Conservation (phyloP, 192 early-diverging fungal species). For the Entomortierella beljakovae region DNA sequence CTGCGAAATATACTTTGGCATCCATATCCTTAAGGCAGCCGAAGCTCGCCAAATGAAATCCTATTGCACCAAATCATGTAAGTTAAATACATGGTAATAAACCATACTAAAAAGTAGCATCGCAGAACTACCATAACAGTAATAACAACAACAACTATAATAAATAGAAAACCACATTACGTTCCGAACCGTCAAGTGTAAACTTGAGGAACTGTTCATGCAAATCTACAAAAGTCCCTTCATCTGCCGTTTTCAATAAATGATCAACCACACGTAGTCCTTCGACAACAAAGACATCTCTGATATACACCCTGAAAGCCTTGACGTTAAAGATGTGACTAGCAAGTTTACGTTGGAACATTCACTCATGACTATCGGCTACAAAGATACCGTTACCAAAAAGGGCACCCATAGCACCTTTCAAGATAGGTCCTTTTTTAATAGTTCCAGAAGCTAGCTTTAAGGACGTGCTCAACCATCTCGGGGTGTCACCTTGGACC, state of each 20-base stretch:
- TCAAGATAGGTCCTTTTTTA: constrained; percentile 18
- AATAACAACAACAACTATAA: too few species aligned
- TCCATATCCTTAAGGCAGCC: constrained; percentile 34
- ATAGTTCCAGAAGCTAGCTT: constrained; percentile 41
- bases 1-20: constrained; percentile 54
- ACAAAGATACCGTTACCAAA: constrained; percentile 29
- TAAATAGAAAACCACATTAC: too few species aligned
- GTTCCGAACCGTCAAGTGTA: constrained; percentile 37
- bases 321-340: constrained; percentile 27
- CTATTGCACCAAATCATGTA: too few species aligned
- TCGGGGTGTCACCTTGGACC: constrained; percentile 31
- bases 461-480: constrained; percentile 25
- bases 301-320: constrained; percentile 22
- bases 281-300: constrained; percentile 19
- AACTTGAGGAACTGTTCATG: constrained; percentile 51
- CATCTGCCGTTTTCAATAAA: constrained; percentile 14
- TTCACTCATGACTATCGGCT: constrained; percentile 17
- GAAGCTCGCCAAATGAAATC: constrained; percentile 40
- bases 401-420: constrained; percentile 9
- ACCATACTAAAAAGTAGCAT: too few species aligned
- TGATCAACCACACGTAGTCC: constrained; percentile 8
- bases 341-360: constrained; percentile 16
- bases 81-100: too few species aligned
- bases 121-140: too few species aligned
- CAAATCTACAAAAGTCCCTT: constrained; percentile 47